Evolutionary conservation across 2,329 filamentous ascomycete genomes (phyloP), one percentile per base, ranked within the genome.

Genomic region (Sphaerulina vaccinii): DNA sequence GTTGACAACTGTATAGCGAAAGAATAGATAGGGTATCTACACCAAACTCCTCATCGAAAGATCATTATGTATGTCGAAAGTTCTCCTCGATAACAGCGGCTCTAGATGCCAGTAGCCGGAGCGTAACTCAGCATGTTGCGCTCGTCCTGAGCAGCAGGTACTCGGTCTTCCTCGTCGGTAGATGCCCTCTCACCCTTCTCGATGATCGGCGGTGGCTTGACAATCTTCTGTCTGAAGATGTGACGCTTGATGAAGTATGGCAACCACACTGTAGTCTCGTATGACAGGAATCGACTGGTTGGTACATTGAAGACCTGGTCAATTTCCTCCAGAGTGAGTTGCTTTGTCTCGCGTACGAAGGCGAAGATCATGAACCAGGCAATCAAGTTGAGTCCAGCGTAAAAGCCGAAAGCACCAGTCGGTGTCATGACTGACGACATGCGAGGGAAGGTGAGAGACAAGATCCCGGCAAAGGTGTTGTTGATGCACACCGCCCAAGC

Each of bases 401-500:
- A 83, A 73, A 78, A 82, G 7, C 73, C 73, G 56, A 82, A 63
- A 22, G 81, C 80, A 8, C 79, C 79, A 3, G 75, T 74, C 2
- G 76, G 72, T 10, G 71, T 77, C 70, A 82, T 74, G 11, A 71
- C 75, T 13, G 54, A 59, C 22, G 75, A 63, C 68, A 78, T 77
- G 13, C 71, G 71, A 3, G 77, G 76, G 65, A 79, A 79, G 0
- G 75, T 70, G 53, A 70, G 54, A 52, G 59, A 60, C 13, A 70
- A 63, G 40, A 70, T 55, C 48, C 67, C 68, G 48, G 68, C 66
- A 27, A 74, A 75, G 18, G 72, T 74, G 65, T 75, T 75, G 63
- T 82, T 82, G 71, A 81, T 81, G 51, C 78, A 76, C 71, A 79
- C 81, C 10, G 76, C 79, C 40, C 77, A 80, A 0, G 79, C 77